phyloP scores from a whole-genome alignment of 768 basidiomycete species.

The Lactifluus echinatus region DNA sequence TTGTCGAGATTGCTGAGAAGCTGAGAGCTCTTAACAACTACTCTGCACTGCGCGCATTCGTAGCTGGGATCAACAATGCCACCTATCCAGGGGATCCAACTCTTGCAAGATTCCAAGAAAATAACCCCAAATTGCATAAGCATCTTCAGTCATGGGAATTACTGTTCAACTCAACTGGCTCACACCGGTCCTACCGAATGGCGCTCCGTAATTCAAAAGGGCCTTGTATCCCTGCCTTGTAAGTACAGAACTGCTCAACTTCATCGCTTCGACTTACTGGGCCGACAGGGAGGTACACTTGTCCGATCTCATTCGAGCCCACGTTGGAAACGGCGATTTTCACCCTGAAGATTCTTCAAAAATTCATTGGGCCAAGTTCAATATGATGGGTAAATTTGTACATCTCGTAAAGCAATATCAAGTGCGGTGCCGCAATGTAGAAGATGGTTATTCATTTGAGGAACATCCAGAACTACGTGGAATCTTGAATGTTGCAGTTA shows the following conservation, averaged over 20 bases:
- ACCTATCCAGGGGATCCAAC: constrained; percentile 71
- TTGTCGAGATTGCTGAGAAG: constrained; percentile 74
- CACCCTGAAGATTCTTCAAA: constrained; percentile 53
- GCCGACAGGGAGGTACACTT: constrained; percentile 74
- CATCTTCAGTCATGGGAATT: constrained; percentile 77
- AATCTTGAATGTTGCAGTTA: constrained; percentile 50
- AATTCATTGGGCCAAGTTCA: constrained; percentile 96
- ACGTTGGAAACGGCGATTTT: constrained; percentile 76
- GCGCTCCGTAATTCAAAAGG: constrained; percentile 81
- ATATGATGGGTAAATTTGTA: constrained; percentile 84
- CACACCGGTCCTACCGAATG: constrained; percentile 86
- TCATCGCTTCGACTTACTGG: constrained; percentile 12
- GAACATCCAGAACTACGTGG: constrained; percentile 46
- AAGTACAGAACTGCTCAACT: constrained; percentile 10
- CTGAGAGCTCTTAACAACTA: constrained; percentile 87
- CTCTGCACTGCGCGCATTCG: constrained; percentile 82
- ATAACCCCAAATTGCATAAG: constrained; percentile 62
- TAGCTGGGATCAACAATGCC: constrained; percentile 87
- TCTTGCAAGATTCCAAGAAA: constrained; percentile 61
- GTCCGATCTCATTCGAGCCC: constrained; percentile 79
- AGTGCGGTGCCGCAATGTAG: constrained; percentile 49
- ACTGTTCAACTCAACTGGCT: constrained; percentile 69
- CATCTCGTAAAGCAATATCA: constrained; percentile 72
- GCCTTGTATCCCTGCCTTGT: constrained; percentile 83
- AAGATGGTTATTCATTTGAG: constrained; percentile 49